Conservation (phyloP, 83 land plant genomes). For the Picea engelmannii region DNA sequence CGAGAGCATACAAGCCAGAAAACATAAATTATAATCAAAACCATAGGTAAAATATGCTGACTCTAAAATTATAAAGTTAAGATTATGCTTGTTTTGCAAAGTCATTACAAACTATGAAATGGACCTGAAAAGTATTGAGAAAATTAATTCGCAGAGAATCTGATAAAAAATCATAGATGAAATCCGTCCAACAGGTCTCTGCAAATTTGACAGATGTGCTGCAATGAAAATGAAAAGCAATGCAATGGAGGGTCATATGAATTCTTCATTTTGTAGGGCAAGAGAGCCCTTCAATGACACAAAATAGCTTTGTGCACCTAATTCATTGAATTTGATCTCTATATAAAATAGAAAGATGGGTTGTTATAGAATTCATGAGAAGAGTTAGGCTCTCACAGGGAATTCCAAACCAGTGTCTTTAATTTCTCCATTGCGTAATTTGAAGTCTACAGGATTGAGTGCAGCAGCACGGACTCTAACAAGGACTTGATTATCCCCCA, state of each 20-base stretch:
- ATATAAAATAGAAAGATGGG: not conserved
- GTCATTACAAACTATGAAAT: not conserved
- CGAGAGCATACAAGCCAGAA: too few species aligned
- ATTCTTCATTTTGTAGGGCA: too few species aligned
- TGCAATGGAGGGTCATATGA: too few species aligned
- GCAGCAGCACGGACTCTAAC: conserved; percentile 43
- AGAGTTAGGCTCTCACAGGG: conserved; percentile 22
- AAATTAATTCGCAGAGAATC: too few species aligned
- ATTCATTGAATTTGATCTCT: not conserved
- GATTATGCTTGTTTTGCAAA: not conserved
- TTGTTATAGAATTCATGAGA: not conserved
- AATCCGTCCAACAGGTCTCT: not conserved
- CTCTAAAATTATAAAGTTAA: not conserved
- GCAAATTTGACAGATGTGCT: not conserved
- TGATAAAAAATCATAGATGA: not conserved
- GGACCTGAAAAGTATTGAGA: not conserved
- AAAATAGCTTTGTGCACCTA: not conserved
- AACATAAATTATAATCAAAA: not conserved
- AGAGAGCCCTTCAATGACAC: not conserved
- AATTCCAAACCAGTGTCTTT: conserved; percentile 10
- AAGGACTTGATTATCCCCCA: conserved; percentile 27
- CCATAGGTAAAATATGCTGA: not conserved
- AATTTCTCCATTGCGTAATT: conserved; percentile 26
- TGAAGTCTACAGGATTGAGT: conserved; percentile 48
- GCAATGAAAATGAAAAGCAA: too few species aligned